Evolutionary conservation across 2,329 filamentous ascomycete genomes (phyloP), one percentile per base, ranked within the genome.

Genomic region (Ceratocystis destructans): DNA sequence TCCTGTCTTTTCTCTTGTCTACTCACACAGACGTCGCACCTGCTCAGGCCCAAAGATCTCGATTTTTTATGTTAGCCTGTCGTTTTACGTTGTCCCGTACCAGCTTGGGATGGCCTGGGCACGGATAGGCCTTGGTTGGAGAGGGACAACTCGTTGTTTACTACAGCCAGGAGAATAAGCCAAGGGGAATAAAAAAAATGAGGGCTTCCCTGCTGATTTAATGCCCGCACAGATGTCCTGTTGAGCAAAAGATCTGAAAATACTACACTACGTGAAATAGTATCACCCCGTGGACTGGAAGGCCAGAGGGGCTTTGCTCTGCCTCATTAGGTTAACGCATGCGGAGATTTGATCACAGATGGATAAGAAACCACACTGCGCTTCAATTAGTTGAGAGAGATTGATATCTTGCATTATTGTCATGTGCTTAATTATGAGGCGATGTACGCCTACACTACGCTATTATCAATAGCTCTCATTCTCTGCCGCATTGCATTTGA

Each of bases 211-310:
- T 17, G 22, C n/a, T 57, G 53, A n/a, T 31, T 12, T 57, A 31
- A 57, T 31, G 53, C 53, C 37, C 53, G 53, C 53, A 57, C 53
- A 57, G 53, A 57, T 57, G 22, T 41, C 37, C 37, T 41, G 37
- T 57, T 57, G 12, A 33, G 12, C 53, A 57, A 57, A 57, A 57
- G 53, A 57, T 57, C 53, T 57, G 53, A 57, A 57, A 57, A 57
- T 57, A n/a, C 22, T 57, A 57, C 53, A 33, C 28, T 10, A 57
- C 15, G n/a, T 12, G 1, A 31, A 57, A 31, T 17, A 31, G 28
- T 5, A 57, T 50, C 48, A 50, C 48, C 48, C 48, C 20, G 10
- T 50, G n/a, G n/a, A 12, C 17, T 20, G 20, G 1, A 7, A 50
- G 5, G 22, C 48, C 46, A 48, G n/a, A n/a, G 17, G 7, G 48